Evolutionary conservation across 345 rosid genomes (phyloP).

Genomic region (Raphanus sativus): DNA sequence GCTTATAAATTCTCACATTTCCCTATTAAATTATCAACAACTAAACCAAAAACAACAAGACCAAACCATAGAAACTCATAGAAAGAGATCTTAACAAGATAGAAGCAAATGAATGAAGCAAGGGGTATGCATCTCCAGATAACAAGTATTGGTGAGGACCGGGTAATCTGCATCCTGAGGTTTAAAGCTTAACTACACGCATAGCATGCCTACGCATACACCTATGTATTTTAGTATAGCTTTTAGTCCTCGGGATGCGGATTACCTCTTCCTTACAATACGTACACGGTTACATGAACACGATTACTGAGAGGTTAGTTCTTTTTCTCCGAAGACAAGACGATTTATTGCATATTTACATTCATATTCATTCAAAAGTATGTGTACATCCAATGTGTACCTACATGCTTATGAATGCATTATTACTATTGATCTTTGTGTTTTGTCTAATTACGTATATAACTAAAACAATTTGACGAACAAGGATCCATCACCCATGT

Average conservation of each 20-base stretch:
- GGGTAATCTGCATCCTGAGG: constrained; percentile 49
- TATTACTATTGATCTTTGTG: neutral
- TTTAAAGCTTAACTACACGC: constrained; percentile 17
- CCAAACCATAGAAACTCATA: neutral
- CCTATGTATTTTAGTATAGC: neutral
- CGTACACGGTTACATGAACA: neutral
- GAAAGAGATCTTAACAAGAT: neutral
- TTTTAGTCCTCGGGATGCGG: constrained; percentile 42
- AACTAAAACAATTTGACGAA: neutral
- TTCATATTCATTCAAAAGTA: neutral
- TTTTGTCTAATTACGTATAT: neutral
- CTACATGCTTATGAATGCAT: neutral
- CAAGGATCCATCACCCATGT: neutral
- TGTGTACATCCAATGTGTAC: neutral
- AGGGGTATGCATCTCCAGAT: neutral
- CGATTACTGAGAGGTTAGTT: neutral
- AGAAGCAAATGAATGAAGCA: constrained; percentile 2
- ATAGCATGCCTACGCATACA: neutral
- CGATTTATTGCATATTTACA: no score
- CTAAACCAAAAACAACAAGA: constrained; percentile 1
- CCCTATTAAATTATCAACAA: constrained; percentile 8
- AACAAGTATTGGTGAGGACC: constrained; percentile 36
- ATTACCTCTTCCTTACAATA: constrained; percentile 43
- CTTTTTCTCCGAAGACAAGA: neutral
- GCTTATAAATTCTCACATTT: constrained; percentile 27